Conservation (phyloP, 208 protist species). For the Kentomonas sorsogonicus region DNA sequence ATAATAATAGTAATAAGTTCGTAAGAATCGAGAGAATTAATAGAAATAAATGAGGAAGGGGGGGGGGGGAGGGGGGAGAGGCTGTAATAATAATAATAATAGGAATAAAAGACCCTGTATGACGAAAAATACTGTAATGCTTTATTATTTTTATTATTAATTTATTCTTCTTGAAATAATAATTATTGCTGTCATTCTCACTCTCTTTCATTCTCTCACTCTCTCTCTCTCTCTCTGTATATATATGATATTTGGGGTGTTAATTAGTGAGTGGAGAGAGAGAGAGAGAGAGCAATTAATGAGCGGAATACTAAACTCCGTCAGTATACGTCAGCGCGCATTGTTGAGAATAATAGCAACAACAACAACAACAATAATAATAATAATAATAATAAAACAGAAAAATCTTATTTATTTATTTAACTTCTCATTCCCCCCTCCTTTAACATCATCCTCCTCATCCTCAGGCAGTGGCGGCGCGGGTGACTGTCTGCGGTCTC, state of each 20-base stretch:
- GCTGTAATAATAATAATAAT: not conserved
- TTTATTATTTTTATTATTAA: slow-evolving; percentile 5
- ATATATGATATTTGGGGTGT: not conserved
- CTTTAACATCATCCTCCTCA: not conserved
- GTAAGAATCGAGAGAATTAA: no score
- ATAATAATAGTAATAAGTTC: no score
- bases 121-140: not conserved
- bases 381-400: slow-evolving; percentile 4
- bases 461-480: slow-evolving; percentile 18
- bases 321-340: not conserved
- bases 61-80: no score
- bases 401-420: not conserved
- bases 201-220: not conserved
- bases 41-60: no score
- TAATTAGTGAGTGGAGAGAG: not conserved
- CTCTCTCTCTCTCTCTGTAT: not conserved
- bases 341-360: not conserved
- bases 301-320: not conserved
- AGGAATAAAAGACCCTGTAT: slow-evolving; percentile 2
- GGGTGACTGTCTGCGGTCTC: slow-evolving; percentile 53
- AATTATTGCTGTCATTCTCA: not conserved
- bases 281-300: not conserved
- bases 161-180: not conserved
- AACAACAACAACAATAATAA: slow-evolving; percentile 8
- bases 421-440: slow-evolving; percentile 9